Conservation (phyloP, 169 alveolate species). For the Plasmodium gallinaceum region DNA sequence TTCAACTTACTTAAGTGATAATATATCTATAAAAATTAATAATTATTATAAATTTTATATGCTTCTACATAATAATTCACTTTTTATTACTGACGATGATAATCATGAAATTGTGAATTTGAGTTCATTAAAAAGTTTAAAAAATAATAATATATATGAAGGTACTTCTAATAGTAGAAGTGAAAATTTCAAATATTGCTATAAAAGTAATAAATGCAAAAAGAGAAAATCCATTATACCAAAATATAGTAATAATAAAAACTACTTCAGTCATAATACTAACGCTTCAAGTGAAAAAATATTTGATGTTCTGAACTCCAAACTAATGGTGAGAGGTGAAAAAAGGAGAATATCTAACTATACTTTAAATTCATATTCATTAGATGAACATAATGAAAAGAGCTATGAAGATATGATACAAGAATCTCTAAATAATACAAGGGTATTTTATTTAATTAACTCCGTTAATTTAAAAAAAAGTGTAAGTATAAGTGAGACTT, state of each 20-base stretch:
- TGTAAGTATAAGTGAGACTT: background rate
- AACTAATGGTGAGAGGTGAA: background rate
- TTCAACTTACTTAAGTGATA: constrained; percentile 26
- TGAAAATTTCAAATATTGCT: background rate
- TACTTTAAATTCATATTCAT: constrained; percentile 1
- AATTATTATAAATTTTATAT: constrained; percentile 24
- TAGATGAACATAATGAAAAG: background rate
- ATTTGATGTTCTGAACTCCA: constrained; percentile 14
- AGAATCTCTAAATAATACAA: background rate
- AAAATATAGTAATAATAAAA: background rate
- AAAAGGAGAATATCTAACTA: constrained; percentile 11
- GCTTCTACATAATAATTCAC: constrained; percentile 13
- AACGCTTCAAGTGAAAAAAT: background rate
- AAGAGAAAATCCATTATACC: background rate
- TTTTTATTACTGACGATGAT: background rate
- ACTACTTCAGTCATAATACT: background rate
- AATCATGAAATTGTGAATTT: background rate
- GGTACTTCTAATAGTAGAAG: background rate
- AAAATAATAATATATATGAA: background rate
- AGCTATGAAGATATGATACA: background rate
- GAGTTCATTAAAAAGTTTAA: constrained; percentile 18
- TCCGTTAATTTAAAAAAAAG: background rate
- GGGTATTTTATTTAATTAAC: constrained; percentile 35
- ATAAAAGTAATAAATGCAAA: background rate
- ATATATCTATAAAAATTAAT: background rate